These are phyloP conservation scores for Lasiodiplodia citricola DNA, from an alignment of 2,329 filamentous ascomycete genomes.

Conservation along the genomic window DNA sequence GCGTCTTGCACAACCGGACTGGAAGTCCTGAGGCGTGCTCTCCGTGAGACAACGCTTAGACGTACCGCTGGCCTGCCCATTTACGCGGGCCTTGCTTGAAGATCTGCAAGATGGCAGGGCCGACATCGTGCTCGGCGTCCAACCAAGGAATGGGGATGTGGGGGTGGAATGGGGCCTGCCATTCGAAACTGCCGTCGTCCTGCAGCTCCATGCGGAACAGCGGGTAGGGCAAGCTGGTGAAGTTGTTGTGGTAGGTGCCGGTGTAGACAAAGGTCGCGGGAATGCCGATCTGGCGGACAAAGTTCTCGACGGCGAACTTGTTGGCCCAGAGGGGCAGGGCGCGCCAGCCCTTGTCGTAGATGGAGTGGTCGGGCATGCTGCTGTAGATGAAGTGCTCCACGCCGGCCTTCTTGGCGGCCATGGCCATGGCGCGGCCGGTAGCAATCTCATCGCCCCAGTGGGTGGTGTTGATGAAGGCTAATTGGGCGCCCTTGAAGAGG, in stretches of 20 bases:
- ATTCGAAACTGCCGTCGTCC: constrained; percentile 82
- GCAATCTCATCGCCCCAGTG: constrained; percentile 94
- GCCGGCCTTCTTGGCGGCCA: constrained; percentile 82
- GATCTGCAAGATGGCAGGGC: constrained; percentile 87
- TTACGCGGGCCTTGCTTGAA: constrained; percentile 90
- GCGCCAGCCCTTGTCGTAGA: constrained; percentile 77
- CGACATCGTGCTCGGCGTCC: constrained; percentile 94
- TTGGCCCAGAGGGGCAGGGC: constrained; percentile 87
- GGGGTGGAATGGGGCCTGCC: constrained; percentile 93
- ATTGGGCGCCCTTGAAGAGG: constrained; percentile 81
- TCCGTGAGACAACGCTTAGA: constrained; percentile 12
- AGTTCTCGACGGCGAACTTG: constrained; percentile 92
- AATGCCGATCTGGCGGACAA: constrained; percentile 80
- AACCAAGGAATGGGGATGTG: constrained; percentile 91
- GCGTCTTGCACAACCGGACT: neutral
- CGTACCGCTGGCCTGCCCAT: constrained; percentile 76
- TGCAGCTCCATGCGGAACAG: constrained; percentile 94
- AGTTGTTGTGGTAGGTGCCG: constrained; percentile 99
- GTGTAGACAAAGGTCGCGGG: constrained; percentile 94
- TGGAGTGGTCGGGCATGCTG: constrained; percentile 93
- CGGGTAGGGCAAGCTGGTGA: constrained; percentile 89
- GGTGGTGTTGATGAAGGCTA: constrained; percentile 97
- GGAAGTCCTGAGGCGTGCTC: neutral
- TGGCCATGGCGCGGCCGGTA: constrained; percentile 85
- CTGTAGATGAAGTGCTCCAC: constrained; percentile 95